Conservation (phyloP, 1,139 yeast species). For the Diutina catenulata region DNA sequence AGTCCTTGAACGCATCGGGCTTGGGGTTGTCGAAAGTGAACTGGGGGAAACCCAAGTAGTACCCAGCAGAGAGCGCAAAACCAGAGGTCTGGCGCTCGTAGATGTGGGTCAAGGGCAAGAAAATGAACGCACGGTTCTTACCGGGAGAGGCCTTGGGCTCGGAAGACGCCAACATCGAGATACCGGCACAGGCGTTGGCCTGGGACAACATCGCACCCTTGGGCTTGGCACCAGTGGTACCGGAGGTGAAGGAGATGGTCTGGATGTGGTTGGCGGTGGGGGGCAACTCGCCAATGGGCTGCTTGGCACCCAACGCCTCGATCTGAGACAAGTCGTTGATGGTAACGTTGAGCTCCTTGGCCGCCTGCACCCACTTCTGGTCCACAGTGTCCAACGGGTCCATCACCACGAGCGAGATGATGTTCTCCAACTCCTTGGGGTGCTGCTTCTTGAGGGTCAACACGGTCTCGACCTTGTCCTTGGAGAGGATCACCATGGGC, state of each 20-base stretch:
- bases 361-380: not conserved
- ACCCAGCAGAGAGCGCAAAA: conserved; percentile 22
- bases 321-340: conserved; percentile 5
- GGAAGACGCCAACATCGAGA: conserved; percentile 11
- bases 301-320: conserved; percentile 1
- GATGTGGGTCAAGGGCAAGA: conserved; percentile 30
- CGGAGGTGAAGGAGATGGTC: conserved; percentile 32
- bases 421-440: conserved; percentile 5
- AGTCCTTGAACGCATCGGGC: conserved; percentile 10
- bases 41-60: conserved; percentile 32
- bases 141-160: conserved; percentile 10
- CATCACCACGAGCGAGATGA: conserved; percentile 1
- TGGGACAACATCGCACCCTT: conserved; percentile 29
- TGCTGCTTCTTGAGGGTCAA: conserved; percentile 17
- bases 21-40: conserved; percentile 9
- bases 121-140: conserved; percentile 13
- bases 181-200: conserved; percentile 17
- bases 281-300: conserved; percentile 8
- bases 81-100: conserved; percentile 26
- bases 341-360: not conserved
- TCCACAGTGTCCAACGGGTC: conserved; percentile 6
- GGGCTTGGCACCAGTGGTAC: conserved; percentile 31
- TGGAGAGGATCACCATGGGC: conserved; percentile 24
- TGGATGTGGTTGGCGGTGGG: conserved; percentile 20
- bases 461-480: conserved; percentile 17